Percentiles rank a stretch among this genome's conserved stretches.
These are phyloP conservation scores for Aspergillus thermomutatus DNA, from an alignment of 2,329 filamentous ascomycete species.

Conservation along the genomic window DNA sequence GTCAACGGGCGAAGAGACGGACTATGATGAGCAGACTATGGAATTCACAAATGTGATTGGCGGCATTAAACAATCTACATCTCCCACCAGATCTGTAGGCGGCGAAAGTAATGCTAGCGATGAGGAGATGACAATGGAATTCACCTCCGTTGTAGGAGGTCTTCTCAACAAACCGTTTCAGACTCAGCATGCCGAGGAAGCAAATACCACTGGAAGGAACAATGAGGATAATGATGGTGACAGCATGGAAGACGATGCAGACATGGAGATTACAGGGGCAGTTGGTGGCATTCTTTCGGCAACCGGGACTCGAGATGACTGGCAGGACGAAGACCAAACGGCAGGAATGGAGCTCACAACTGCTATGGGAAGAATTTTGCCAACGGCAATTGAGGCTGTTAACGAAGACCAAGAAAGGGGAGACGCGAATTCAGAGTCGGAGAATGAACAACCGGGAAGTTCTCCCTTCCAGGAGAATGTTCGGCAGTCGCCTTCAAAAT, in stretches of 20 bases:
- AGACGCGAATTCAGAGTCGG: conserved; percentile 58
- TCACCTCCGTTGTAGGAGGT: conserved; percentile 45
- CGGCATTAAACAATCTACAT: conserved; percentile 32
- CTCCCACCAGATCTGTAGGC: conserved; percentile 25
- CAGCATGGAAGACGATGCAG: conserved; percentile 28
- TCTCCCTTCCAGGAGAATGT: conserved; percentile 45
- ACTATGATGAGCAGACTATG: conserved; percentile 48
- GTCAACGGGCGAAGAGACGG: conserved; percentile 40
- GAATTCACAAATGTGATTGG: conserved; percentile 45
- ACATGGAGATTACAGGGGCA: conserved; percentile 61
- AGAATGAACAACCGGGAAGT: conserved; percentile 46
- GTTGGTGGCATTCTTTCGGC: conserved; percentile 44
- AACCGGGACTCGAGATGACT: conserved; percentile 38
- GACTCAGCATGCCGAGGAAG: conserved; percentile 8
- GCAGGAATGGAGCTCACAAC: conserved; percentile 67
- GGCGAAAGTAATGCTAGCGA: conserved; percentile 33
- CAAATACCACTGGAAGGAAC: conserved; percentile 20
- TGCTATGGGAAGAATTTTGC: conserved; percentile 61
- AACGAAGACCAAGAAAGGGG: conserved; percentile 51
- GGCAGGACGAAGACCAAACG: conserved; percentile 43
- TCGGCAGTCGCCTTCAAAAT: conserved; percentile 28
- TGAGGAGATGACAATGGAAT: conserved; percentile 49
- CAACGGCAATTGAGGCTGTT: conserved; percentile 37
- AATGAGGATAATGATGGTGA: conserved; percentile 26
- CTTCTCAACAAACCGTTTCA: conserved; percentile 30